Conservation (phyloP, 805 yeast species). For the Nematodospora valgi region DNA sequence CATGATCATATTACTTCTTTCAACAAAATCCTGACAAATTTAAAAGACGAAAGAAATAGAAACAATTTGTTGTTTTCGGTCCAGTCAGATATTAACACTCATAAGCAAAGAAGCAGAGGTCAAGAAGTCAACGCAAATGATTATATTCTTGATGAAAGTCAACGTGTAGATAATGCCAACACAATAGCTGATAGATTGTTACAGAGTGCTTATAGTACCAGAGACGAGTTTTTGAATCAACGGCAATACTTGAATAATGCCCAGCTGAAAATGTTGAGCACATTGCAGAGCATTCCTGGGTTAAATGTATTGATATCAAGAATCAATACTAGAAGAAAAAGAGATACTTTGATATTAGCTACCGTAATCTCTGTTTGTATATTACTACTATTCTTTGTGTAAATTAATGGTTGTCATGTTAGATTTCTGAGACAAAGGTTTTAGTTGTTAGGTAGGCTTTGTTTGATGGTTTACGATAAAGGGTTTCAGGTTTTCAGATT, state of each 20-base stretch:
- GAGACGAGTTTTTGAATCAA: conserved; percentile 81
- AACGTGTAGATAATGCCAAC: conserved; percentile 69
- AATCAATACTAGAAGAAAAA: conserved; percentile 83
- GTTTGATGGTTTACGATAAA: too few species aligned
- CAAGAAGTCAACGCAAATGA: conserved; percentile 48
- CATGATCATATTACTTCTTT: conserved; percentile 67
- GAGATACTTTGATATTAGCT: conserved; percentile 85
- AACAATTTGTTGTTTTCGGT: conserved; percentile 72
- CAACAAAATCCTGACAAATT: conserved; percentile 52
- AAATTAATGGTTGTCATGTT: not conserved
- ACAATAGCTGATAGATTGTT: conserved; percentile 74
- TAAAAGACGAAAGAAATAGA: conserved; percentile 73
- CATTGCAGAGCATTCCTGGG: conserved; percentile 77
- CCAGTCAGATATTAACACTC: conserved; percentile 73
- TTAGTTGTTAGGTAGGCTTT: too few species aligned
- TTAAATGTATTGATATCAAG: conserved; percentile 68
- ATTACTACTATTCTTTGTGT: conserved; percentile 53
- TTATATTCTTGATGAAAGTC: conserved; percentile 75
- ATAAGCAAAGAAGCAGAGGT: conserved; percentile 38
- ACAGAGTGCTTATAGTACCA: conserved; percentile 82
- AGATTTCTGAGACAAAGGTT: not conserved
- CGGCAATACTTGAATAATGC: conserved; percentile 60
- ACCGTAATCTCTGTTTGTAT: conserved; percentile 70
- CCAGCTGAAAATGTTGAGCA: conserved; percentile 56
- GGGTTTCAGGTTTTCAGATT: not conserved